Evolutionary conservation across 1,139 yeast genomes (phyloP).

Genomic region (Saccharomyces hybrid): DNA sequence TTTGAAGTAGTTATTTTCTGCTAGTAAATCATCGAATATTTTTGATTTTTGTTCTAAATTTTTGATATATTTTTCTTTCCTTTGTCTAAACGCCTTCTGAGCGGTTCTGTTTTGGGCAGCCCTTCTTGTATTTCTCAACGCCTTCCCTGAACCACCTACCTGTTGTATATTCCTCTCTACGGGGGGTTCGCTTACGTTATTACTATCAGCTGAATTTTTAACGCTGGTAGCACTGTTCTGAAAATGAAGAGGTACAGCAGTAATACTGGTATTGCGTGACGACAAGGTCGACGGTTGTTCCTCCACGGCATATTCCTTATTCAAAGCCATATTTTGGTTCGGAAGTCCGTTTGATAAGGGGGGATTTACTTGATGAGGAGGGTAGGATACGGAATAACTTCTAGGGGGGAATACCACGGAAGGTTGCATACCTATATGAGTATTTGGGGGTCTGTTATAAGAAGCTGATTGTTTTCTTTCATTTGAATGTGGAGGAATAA

Average conservation of each 20-base stretch:
- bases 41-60: slow-evolving; percentile 66
- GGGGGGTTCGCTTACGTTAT: neutral
- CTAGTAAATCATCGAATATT: slow-evolving; percentile 52
- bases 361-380: neutral
- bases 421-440: neutral
- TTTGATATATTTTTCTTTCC: slow-evolving; percentile 70
- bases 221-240: neutral
- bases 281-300: neutral
- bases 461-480: neutral
- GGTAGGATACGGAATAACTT: neutral
- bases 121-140: slow-evolving; percentile 60
- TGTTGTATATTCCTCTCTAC: slow-evolving; percentile 4
- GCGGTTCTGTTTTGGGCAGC: slow-evolving; percentile 90
- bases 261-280: neutral
- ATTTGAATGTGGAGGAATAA: neutral
- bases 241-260: neutral
- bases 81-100: slow-evolving; percentile 76
- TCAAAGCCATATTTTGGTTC: neutral
- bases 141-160: slow-evolving; percentile 33
- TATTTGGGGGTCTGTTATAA: neutral
- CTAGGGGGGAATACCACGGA: neutral
- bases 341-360: neutral
- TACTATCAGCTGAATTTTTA: neutral
- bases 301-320: neutral
- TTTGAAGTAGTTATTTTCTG: slow-evolving; percentile 54